Base-by-base conservation (phyloP, 2,329 filamentous ascomycete genomes). In the Alternaria sp. region DNA sequence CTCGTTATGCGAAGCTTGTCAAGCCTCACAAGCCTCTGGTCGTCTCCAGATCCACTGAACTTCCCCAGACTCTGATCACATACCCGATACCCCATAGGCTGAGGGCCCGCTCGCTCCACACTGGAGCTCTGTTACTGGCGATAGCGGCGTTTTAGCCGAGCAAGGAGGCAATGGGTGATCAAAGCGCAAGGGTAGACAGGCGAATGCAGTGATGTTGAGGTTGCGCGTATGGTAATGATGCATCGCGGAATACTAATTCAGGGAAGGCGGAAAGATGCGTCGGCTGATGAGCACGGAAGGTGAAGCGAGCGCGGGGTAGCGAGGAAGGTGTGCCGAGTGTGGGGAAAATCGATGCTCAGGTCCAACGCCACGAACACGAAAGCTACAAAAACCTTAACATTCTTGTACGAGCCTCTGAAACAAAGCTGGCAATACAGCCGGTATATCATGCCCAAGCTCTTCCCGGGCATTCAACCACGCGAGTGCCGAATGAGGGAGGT, bases 241-340 rank as follows among this genome's bases (percentile, higher is more conserved):
- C 46, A 32, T 43, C 23, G 19, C 66, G 66, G 59, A 21, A 57
- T 68, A 65, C 64, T 47, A 3, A 6, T 36, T 61, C 53, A 43
- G 57, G 66, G 21, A 67, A 61, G 40, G 57, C 62, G 54, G 44
- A 40, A 40, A 46, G 49, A 17, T 25, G 45, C 21, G 13, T 26
- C 19, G 44, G 36, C 44, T 58, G 23, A 43, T 52, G 47, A 62
- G 21, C 7, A 58, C 56, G 57, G 66, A 61, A 67, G 50, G 61
- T 61, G 32, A 57, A 40, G 36, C 66, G 62, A 59, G 57, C 15
- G 64, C 61, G 66, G 62, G 66, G 61, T 65, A 59, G 60, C 15
- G 46, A 21, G 47, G 65, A 46, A 63, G 17, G 46, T 57, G 36
- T 25, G 55, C 60, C 65, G 65, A 61, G 60, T 61, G 63, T 63